phyloP scores from a whole-genome alignment of 129 eudicot species.

The Lactuca saligna region DNA sequence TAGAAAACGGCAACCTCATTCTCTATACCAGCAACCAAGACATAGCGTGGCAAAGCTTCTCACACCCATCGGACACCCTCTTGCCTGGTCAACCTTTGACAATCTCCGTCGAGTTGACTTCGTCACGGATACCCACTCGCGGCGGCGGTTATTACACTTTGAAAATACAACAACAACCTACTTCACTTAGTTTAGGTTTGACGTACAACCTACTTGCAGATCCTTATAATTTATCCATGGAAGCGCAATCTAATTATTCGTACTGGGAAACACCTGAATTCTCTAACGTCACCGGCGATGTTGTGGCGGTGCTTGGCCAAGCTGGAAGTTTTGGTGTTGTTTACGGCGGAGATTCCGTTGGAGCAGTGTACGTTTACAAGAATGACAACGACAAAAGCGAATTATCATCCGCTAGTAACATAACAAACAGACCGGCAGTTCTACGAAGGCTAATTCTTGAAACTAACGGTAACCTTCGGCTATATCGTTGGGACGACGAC shows the following conservation, averaged over 20 bases:
- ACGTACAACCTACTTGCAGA: conserved; percentile 62
- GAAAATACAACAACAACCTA: conserved; percentile 84
- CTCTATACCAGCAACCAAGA: conserved; percentile 40
- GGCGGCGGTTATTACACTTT: conserved; percentile 84
- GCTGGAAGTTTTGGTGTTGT: conserved; percentile 86
- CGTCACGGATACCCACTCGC: conserved; percentile 54
- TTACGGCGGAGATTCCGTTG: conserved; percentile 63
- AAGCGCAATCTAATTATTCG: conserved; percentile 56
- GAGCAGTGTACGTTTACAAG: conserved; percentile 83
- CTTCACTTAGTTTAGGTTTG: conserved; percentile 73
- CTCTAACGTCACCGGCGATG: conserved; percentile 88
- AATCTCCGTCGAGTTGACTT: conserved; percentile 61
- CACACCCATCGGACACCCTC: conserved; percentile 93
- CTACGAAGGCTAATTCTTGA: conserved; percentile 67
- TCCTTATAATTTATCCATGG: conserved; percentile 36
- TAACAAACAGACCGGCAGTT: conserved; percentile 42
- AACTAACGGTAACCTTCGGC: conserved; percentile 71
- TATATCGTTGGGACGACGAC: conserved; percentile 81
- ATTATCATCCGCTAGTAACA: conserved; percentile 49
- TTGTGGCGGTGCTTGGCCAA: conserved; percentile 74
- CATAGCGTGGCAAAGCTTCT: conserved; percentile 77
- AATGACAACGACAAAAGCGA: conserved; percentile 68
- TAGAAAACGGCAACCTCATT: conserved; percentile 84
- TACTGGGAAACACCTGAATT: conserved; percentile 88
- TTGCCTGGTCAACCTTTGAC: conserved; percentile 91